Evolutionary conservation across 106 monocot genomes (phyloP).

Genomic region (Dendrobium officinale): DNA sequence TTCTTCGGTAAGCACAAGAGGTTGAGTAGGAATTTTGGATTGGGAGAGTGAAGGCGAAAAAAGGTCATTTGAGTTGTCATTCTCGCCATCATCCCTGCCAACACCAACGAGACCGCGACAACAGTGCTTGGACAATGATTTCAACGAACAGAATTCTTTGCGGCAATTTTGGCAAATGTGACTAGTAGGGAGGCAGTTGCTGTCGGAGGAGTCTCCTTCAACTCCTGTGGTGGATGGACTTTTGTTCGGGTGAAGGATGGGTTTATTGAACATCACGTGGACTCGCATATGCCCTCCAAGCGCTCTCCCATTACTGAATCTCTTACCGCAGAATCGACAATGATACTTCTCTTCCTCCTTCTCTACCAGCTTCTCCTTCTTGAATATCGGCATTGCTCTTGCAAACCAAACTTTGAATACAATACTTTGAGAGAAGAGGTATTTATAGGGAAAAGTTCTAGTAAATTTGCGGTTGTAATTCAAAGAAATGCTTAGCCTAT

Average conservation of each 20-base stretch:
- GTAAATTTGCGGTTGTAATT: no score
- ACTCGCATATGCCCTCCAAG: slow-evolving; percentile 84
- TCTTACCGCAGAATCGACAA: slow-evolving; percentile 67
- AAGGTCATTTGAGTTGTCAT: background rate
- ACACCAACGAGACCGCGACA: slow-evolving; percentile 26
- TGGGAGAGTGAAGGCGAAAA: no score
- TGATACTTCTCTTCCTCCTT: slow-evolving; percentile 43
- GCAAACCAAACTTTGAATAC: no score
- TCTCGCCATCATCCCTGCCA: background rate
- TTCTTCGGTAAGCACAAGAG: slow-evolving; percentile 29
- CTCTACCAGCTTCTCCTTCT: background rate
- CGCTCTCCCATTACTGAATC: slow-evolving; percentile 65
- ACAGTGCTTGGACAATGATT: slow-evolving; percentile 60
- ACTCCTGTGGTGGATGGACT: no score
- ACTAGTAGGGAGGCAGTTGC: slow-evolving; percentile 24
- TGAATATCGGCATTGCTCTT: slow-evolving; percentile 31
- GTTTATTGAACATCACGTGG: slow-evolving; percentile 57
- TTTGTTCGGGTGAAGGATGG: background rate
- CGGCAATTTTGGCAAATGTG: slow-evolving; percentile 30
- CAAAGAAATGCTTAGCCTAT: no score
- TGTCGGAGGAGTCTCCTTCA: slow-evolving; percentile 1
- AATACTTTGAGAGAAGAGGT: background rate
- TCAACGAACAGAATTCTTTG: slow-evolving; percentile 53
- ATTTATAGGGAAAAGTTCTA: background rate
- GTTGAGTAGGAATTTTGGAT: no score